phyloP scores from a whole-genome alignment of 2,329 filamentous ascomycete genomes.

The Aureobasidium vineae region DNA sequence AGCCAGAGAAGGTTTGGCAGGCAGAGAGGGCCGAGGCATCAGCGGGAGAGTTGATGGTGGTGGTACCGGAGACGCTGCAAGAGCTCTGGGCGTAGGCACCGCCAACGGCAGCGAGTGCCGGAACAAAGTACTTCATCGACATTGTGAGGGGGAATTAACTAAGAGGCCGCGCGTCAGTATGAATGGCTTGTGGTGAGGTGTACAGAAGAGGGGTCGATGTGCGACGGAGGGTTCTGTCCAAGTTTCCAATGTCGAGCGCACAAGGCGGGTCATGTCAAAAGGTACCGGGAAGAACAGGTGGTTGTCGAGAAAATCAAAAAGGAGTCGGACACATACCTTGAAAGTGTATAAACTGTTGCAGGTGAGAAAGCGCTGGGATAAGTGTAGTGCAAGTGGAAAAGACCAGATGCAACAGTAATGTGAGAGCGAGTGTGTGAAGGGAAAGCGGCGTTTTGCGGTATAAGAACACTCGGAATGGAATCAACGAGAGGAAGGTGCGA shows the following conservation, averaged over 20 bases:
- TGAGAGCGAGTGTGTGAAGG: slow-evolving; percentile 25
- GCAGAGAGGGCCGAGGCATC: slow-evolving; percentile 58
- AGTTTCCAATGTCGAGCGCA: background rate
- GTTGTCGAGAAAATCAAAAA: background rate
- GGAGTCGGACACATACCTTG: slow-evolving; percentile 17
- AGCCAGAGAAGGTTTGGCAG: slow-evolving; percentile 69
- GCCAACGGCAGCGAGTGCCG: slow-evolving; percentile 55
- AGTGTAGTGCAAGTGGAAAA: slow-evolving; percentile 23
- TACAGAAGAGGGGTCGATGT: background rate
- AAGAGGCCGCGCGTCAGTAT: slow-evolving; percentile 12
- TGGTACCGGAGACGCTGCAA: slow-evolving; percentile 46
- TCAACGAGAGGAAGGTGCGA: slow-evolving; percentile 26
- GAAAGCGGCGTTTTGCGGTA: slow-evolving; percentile 21
- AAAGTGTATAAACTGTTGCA: slow-evolving; percentile 26
- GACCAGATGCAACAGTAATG: slow-evolving; percentile 25
- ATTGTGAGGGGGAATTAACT: slow-evolving; percentile 42
- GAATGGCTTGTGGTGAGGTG: background rate
- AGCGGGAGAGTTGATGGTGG: slow-evolving; percentile 60
- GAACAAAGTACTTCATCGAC: slow-evolving; percentile 56
- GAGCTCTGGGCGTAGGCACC: slow-evolving; percentile 44
- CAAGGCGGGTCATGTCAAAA: background rate
- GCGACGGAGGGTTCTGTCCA: background rate
- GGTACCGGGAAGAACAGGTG: background rate
- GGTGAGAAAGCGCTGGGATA: slow-evolving; percentile 26
- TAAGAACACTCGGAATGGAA: slow-evolving; percentile 6